Evolutionary conservation across 2,329 filamentous ascomycete species (phyloP), one percentile per base, ranked within the genome.

Genomic region (Fusarium gaditjirri): DNA sequence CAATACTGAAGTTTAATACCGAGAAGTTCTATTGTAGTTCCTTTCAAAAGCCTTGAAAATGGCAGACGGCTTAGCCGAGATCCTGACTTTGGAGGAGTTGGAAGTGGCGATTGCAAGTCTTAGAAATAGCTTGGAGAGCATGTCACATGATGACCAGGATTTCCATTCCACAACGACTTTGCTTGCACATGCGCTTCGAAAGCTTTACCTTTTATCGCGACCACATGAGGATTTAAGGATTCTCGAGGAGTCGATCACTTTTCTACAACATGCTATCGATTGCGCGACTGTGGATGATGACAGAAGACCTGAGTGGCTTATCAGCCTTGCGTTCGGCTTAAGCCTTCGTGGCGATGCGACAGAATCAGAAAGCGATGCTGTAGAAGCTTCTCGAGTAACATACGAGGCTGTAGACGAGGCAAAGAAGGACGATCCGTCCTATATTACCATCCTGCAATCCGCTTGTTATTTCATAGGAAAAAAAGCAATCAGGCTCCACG

Each of bases 261-360:
- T 27, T 3, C 17, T 52, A 2, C n/a, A 27, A 52, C 11, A 52
- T 12, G 33, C 23, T 27, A 1, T 52, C 2, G 23, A 52, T 6
- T 1, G 33, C 2, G 21, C 6, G n/a, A 8, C 23, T 1, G 8
- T 1, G 1, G 33, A 16, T 6, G 17, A 36, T 12, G 1, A 0
- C 9, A 52, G 6, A 2, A 36, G 47, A 36, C 7, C 47, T 7
- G 17, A 36, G 23, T 27, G 8, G 2, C 31, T 52, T 0, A 27
- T 27, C 14, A 6, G 33, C 8, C 47, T 36, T 9, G 47, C 47
- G 0, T 36, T 27, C 13, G 12, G 23, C 12, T 4, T 36, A 8
- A 36, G 17, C 6, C 31, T 36, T 35, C 33, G 33, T 8, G 27
- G 23, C 6, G 47, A 36, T 16, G 47, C 31, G n/a, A 27, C 47